Base-by-base conservation (phyloP, 2,329 filamentous ascomycete species). In the Cladosporium sp. region DNA sequence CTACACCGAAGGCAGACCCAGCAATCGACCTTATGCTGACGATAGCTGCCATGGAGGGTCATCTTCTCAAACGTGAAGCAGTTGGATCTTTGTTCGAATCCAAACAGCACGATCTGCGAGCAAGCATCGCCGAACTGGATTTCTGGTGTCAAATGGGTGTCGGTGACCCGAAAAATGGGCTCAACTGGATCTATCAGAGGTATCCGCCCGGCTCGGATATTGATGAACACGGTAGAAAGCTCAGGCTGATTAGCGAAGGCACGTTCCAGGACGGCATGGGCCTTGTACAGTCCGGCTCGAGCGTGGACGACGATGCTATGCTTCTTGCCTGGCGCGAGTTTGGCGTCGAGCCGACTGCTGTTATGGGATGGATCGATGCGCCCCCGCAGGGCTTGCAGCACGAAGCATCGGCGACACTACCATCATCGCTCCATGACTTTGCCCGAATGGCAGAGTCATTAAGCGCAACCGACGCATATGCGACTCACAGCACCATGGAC, bases 111-210 rank as follows among this genome's bases (percentile, higher is more conserved):
- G 94, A 99, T 70, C 76, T 99, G 12, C 86, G 94, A 57, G 90
- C 88, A 20, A 87, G 88, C 2, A 84, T 99, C 51, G 86, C 83
- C 58, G 92, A 97, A 61, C 81, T 99, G 28, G 88, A 96, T 70
- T 94, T 95, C 70, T 99, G 93, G 93, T 99, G 95, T 71, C 94
- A 99, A 72, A 92, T 97, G 74, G 91, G 88, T 0, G 85, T 99
- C 9, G 95, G 94, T 5, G 94, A 96, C 70, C 80, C 85, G n/a
- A 89, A 89, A 65, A 89, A 89, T 19, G 93, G 94, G 0, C 83
- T 96, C 45, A 89, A 93, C 67, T 99, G 95, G 93, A 90, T 96
- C 66, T 86, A 88, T 65, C 84, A 88, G 50, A 82, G 88, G 59
- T 93, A 87, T 85, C 89, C 90, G 8, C 83, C 81, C 45, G 89